Percentiles rank a stretch among this genome's conserved stretches.
Evolutionary conservation across 257 asterid genomes (phyloP).

Genomic region (Haberlea rhodopensis): DNA sequence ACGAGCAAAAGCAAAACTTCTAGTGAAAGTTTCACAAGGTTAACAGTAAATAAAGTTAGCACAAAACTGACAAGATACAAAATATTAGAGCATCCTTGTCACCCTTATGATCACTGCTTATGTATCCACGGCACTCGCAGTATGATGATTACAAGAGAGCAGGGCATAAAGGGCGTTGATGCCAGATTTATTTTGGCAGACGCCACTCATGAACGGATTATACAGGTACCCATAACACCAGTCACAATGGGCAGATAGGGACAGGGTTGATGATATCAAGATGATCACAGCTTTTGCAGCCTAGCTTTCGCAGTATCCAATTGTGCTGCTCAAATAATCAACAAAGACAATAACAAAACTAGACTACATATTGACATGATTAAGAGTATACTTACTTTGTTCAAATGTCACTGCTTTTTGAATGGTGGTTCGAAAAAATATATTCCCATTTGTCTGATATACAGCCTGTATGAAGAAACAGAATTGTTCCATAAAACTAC

Average conservation of each 20-base stretch:
- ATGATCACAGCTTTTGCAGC: conserved; percentile 45
- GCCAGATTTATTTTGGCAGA: not conserved
- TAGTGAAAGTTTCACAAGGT: not conserved
- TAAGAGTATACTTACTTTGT: conserved; percentile 53
- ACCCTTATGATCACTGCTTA: not conserved
- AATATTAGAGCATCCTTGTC: not conserved
- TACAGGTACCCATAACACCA: conserved; percentile 2
- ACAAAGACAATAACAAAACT: conserved; percentile 7
- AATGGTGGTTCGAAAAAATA: conserved; percentile 61
- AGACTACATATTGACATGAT: not conserved
- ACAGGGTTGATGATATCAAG: conserved; percentile 21
- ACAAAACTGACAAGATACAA: not conserved
- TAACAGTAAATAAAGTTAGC: not conserved
- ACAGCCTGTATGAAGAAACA: conserved; percentile 43
- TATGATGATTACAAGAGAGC: not conserved
- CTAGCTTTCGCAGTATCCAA: conserved; percentile 57
- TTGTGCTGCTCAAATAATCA: conserved; percentile 50
- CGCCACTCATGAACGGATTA: not conserved
- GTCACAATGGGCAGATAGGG: not conserved
- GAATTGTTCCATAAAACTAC: not conserved
- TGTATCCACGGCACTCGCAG: not conserved
- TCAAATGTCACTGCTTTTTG: conserved; percentile 61
- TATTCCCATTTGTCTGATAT: conserved; percentile 70
- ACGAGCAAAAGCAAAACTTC: not conserved
- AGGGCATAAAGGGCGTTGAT: not conserved